Conservation (phyloP, 306 rosid genomes). For the Fagus crenata region DNA sequence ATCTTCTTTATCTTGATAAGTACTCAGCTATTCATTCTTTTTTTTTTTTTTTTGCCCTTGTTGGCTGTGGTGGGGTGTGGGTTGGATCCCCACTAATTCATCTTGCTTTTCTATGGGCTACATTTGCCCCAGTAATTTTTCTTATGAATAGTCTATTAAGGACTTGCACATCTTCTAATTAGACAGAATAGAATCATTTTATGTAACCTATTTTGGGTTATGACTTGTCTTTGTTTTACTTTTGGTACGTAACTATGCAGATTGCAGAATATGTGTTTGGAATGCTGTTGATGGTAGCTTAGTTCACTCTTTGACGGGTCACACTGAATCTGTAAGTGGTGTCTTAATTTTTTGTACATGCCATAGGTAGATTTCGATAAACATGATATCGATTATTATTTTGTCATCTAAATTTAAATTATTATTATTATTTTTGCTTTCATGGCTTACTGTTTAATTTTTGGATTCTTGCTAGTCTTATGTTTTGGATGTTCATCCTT, state of each 20-base stretch:
- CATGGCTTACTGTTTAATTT: constrained; percentile 31
- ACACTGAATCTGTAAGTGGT: constrained; percentile 66
- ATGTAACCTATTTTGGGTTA: constrained; percentile 14
- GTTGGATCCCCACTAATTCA: not conserved
- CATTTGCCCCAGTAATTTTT: not conserved
- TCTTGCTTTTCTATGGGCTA: not conserved
- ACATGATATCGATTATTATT: constrained; percentile 2
- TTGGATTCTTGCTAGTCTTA: constrained; percentile 65
- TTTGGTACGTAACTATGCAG: constrained; percentile 39
- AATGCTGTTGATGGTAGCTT: constrained; percentile 95
- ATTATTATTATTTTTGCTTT: constrained; percentile 22
- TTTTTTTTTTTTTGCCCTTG: not conserved
- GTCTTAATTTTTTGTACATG: constrained; percentile 1
- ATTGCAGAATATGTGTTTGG: constrained; percentile 98
- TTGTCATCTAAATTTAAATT: constrained; percentile 17
- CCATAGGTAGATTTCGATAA: not conserved
- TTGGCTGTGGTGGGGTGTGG: not conserved
- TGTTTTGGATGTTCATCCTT: constrained; percentile 95
- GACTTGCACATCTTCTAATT: not conserved
- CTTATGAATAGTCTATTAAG: not conserved
- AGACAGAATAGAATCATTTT: not conserved
- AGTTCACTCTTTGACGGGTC: constrained; percentile 92
- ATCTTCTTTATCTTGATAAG: not conserved
- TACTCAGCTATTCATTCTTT: not conserved
- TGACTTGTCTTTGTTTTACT: constrained; percentile 21